phyloP scores from a whole-genome alignment of 1,139 yeast genomes.

The Arxiozyma bovina region DNA sequence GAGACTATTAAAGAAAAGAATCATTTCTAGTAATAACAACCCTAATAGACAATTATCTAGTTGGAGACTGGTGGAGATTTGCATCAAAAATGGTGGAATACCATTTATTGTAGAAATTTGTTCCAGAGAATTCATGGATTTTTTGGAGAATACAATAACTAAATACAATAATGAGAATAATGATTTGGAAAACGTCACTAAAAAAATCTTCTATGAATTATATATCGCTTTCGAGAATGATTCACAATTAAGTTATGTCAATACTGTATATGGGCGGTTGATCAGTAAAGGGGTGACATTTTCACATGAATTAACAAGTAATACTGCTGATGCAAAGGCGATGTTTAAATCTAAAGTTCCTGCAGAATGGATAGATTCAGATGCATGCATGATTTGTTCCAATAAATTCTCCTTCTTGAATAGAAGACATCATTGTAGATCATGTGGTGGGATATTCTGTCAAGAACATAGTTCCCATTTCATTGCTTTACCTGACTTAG shows the following conservation, averaged over 20 bases:
- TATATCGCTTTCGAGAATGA: slow-evolving; percentile 63
- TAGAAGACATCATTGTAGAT: slow-evolving; percentile 92
- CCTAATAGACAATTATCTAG: slow-evolving; percentile 74
- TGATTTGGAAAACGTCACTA: slow-evolving; percentile 51
- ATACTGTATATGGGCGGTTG: slow-evolving; percentile 51
- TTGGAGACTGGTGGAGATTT: slow-evolving; percentile 69
- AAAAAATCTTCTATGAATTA: slow-evolving; percentile 70
- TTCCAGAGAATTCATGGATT: slow-evolving; percentile 80
- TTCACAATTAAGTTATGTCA: slow-evolving; percentile 57
- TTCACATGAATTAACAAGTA: slow-evolving; percentile 42
- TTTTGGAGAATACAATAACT: slow-evolving; percentile 40
- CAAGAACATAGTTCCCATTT: slow-evolving; percentile 70
- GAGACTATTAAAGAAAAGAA: slow-evolving; percentile 69
- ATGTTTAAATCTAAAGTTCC: slow-evolving; percentile 85
- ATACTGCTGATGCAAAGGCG: slow-evolving; percentile 30
- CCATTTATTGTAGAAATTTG: slow-evolving; percentile 76
- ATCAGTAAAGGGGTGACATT: slow-evolving; percentile 58
- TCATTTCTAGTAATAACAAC: slow-evolving; percentile 49
- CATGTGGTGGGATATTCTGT: slow-evolving; percentile 93
- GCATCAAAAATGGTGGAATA: slow-evolving; percentile 87
- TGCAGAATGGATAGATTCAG: slow-evolving; percentile 96
- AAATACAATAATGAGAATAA: slow-evolving; percentile 26
- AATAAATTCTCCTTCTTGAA: slow-evolving; percentile 69
- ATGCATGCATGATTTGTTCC: slow-evolving; percentile 92
- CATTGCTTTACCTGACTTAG: slow-evolving; percentile 69